Percentiles rank a stretch among this genome's conserved stretches.
phyloP scores from a whole-genome alignment of 164 flowering plant species.

The Nelumbo lutea region DNA sequence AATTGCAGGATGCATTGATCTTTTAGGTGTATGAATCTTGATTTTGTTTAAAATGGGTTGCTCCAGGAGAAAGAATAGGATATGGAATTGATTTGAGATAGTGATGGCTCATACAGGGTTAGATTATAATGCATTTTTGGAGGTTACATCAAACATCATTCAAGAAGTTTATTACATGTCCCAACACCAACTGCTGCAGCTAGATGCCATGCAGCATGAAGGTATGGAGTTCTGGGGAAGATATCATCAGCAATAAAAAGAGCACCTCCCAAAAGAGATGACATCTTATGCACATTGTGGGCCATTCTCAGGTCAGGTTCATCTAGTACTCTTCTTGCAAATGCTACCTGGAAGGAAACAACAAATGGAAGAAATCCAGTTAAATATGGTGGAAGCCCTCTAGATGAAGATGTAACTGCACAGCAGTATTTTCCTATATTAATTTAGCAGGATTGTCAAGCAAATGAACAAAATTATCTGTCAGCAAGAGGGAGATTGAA shows the following conservation, averaged over 20 bases:
- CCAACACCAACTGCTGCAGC: constrained; percentile 93
- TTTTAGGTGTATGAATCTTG: neutral
- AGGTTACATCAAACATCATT: constrained; percentile 25
- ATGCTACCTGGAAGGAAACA: constrained; percentile 53
- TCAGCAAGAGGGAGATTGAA: neutral
- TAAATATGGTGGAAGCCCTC: neutral
- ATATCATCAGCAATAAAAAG: constrained; percentile 86
- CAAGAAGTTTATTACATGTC: constrained; percentile 91
- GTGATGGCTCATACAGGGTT: neutral
- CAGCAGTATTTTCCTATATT: neutral
- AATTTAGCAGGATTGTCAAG: too few species aligned
- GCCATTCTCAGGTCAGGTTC: constrained; percentile 74
- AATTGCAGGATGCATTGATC: neutral
- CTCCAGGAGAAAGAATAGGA: neutral
- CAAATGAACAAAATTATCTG: neutral
- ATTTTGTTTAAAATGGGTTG: neutral
- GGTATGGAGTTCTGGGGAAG: constrained; percentile 71
- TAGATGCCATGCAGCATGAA: constrained; percentile 99
- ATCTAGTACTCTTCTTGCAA: constrained; percentile 72
- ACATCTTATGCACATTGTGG: constrained; percentile 78
- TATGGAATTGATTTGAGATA: neutral
- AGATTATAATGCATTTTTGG: neutral
- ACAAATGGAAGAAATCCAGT: neutral
- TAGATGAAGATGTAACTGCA: neutral
- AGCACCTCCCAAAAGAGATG: constrained; percentile 73